Evolutionary conservation across 2,329 filamentous ascomycete genomes (phyloP).

Genomic region (Nemania sp.): DNA sequence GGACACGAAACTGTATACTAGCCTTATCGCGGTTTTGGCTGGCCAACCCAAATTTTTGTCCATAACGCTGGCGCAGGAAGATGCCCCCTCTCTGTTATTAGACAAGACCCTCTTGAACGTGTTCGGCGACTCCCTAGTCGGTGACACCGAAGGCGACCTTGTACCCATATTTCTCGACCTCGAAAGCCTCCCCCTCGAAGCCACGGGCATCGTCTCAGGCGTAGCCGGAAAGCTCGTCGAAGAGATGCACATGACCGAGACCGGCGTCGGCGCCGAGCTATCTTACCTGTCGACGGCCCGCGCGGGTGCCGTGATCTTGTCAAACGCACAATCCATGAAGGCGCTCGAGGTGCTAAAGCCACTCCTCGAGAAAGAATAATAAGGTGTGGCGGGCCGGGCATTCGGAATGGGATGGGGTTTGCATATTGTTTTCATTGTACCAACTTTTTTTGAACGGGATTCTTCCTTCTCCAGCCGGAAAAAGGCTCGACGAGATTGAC

Average conservation of each 20-base stretch:
- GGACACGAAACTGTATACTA: constrained; percentile 66
- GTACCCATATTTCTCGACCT: constrained; percentile 91
- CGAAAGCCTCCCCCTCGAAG: constrained; percentile 77
- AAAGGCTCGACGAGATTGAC: background rate
- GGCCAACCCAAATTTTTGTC: constrained; percentile 72
- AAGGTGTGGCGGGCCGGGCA: too few relatives aligned
- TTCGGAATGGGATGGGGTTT: too few relatives aligned
- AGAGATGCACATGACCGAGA: constrained; percentile 61
- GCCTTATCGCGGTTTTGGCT: constrained; percentile 64
- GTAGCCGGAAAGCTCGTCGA: constrained; percentile 83
- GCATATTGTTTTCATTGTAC: constrained; percentile 25
- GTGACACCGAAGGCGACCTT: constrained; percentile 70
- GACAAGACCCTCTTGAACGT: constrained; percentile 69
- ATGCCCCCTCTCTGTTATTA: constrained; percentile 73
- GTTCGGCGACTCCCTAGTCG: constrained; percentile 76
- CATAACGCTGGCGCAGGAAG: constrained; percentile 72
- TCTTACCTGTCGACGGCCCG: constrained; percentile 88
- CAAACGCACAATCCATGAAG: constrained; percentile 71
- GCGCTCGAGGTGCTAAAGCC: constrained; percentile 72
- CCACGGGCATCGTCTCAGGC: constrained; percentile 92
- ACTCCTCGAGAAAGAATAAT: constrained; percentile 48
- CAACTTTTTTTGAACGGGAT: too few relatives aligned
- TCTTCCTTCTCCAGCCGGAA: background rate
- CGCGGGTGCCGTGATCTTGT: constrained; percentile 87
- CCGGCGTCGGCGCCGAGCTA: constrained; percentile 67